Evolutionary conservation across 768 basidiomycete genomes (phyloP).

Genomic region (Podaxis rugospora): DNA sequence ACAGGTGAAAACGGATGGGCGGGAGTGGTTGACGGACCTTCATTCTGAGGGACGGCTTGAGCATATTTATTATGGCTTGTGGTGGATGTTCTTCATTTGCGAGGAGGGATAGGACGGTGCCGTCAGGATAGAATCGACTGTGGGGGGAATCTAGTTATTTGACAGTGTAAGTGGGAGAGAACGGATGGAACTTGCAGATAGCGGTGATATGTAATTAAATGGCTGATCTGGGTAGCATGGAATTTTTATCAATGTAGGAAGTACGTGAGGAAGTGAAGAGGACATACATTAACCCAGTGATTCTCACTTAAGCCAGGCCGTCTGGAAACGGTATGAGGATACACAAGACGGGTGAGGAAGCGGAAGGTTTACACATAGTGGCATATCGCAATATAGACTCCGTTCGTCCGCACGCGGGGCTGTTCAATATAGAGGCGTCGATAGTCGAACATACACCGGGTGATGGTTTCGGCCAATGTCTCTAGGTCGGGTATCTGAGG

Average conservation of each 20-base stretch:
- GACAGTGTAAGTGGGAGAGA: not conserved
- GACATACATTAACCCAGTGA: constrained; percentile 78
- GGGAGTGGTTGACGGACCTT: constrained; percentile 42
- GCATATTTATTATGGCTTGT: constrained; percentile 65
- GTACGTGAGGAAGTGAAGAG: constrained; percentile 1
- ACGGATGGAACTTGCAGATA: constrained; percentile 58
- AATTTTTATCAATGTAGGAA: constrained; percentile 7
- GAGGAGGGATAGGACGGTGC: constrained; percentile 80
- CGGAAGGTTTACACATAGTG: constrained; percentile 68
- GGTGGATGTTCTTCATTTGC: constrained; percentile 75
- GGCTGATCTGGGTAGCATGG: constrained; percentile 52
- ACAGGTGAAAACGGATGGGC: not conserved
- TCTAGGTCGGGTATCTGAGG: constrained; percentile 66
- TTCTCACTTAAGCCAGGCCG: constrained; percentile 79
- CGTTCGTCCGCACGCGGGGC: constrained; percentile 80
- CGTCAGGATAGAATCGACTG: constrained; percentile 86
- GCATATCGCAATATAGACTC: constrained; percentile 89
- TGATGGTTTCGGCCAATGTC: constrained; percentile 43
- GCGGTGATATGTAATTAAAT: constrained; percentile 89
- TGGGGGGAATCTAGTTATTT: not conserved
- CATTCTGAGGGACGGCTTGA: constrained; percentile 74
- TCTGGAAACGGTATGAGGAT: constrained; percentile 28
- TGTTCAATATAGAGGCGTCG: constrained; percentile 79
- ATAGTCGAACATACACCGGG: constrained; percentile 58
- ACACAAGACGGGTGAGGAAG: constrained; percentile 1